phyloP scores from a whole-genome alignment of 768 basidiomycete species.

The Mycena galopus region DNA sequence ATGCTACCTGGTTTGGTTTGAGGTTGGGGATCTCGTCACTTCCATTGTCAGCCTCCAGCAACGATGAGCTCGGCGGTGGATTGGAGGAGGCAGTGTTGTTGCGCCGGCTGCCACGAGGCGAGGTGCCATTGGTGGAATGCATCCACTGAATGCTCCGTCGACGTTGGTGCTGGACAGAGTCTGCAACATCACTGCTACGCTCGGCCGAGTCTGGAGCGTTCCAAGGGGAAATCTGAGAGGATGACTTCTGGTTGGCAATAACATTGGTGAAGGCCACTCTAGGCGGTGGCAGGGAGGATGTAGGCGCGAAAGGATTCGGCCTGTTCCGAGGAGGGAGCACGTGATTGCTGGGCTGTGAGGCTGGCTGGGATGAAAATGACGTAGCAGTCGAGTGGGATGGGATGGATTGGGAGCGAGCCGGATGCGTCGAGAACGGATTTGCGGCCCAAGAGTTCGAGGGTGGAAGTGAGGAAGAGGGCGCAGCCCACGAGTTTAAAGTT shows the following conservation, averaged over 20 bases:
- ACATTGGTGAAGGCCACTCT: background rate
- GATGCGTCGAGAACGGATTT: background rate
- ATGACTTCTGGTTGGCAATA: background rate
- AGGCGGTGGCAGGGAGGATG: background rate
- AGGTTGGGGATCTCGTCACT: background rate
- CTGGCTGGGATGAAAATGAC: background rate
- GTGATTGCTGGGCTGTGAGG: background rate
- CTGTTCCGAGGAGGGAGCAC: background rate
- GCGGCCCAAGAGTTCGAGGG: background rate
- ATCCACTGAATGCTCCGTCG: background rate
- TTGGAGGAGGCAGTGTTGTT: background rate
- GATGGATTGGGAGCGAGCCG: background rate
- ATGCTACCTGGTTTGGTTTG: background rate
- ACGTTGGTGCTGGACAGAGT: background rate
- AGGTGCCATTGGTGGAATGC: background rate
- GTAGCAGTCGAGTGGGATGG: background rate
- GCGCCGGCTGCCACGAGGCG: background rate
- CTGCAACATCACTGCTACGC: background rate
- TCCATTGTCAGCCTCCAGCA: background rate
- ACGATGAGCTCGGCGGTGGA: background rate
- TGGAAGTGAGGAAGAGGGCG: too few relatives aligned
- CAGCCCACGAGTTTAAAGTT: too few relatives aligned
- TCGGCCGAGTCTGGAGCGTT: background rate
- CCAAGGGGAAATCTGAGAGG: background rate
- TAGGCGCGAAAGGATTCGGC: background rate